A percentile compares a stretch with the other conserved stretches of the same genome.
phyloP scores from a whole-genome alignment of 805 yeast genomes.

The Sugiyamaella marilandica region DNA sequence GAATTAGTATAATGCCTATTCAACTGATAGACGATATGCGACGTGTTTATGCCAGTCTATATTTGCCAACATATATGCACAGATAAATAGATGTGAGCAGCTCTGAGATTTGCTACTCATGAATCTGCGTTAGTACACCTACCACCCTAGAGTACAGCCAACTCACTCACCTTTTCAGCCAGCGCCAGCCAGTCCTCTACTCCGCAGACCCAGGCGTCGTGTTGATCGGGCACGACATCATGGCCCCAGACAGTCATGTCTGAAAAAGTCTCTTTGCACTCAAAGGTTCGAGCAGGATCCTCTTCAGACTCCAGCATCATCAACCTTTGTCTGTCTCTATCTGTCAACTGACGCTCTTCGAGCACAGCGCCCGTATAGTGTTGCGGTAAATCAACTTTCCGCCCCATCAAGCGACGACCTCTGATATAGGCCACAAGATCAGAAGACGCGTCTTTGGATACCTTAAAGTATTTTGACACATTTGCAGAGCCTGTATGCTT shows the following conservation, averaged over 20 bases:
- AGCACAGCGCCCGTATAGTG: conserved; percentile 17
- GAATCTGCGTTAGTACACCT: not conserved
- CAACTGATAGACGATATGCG: not conserved
- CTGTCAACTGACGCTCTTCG: conserved; percentile 8
- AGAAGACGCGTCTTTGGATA: not conserved
- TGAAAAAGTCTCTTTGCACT: conserved; percentile 4
- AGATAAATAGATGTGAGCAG: not conserved
- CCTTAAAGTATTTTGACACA: conserved; percentile 21
- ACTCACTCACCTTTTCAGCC: conserved; percentile 17
- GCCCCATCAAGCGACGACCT: conserved; percentile 21
- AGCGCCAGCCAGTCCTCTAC: conserved; percentile 23
- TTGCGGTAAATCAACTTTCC: conserved; percentile 14
- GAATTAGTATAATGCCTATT: not conserved
- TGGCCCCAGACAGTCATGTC: conserved; percentile 27
- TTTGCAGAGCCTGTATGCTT: conserved; percentile 25
- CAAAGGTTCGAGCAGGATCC: conserved; percentile 8
- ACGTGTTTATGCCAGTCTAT: too few relatives aligned
- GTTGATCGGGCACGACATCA: conserved; percentile 20
- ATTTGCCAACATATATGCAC: not conserved
- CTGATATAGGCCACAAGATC: conserved; percentile 17
- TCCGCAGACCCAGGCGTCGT: conserved; percentile 29
- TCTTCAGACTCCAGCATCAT: conserved; percentile 1
- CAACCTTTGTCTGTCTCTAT: conserved; percentile 4
- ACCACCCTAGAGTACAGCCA: not conserved
- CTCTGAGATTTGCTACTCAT: not conserved